Percentiles rank a stretch among this genome's conserved stretches.
Conservation (phyloP, 169 alveolate genomes). For the Toxoplasma gondii region DNA sequence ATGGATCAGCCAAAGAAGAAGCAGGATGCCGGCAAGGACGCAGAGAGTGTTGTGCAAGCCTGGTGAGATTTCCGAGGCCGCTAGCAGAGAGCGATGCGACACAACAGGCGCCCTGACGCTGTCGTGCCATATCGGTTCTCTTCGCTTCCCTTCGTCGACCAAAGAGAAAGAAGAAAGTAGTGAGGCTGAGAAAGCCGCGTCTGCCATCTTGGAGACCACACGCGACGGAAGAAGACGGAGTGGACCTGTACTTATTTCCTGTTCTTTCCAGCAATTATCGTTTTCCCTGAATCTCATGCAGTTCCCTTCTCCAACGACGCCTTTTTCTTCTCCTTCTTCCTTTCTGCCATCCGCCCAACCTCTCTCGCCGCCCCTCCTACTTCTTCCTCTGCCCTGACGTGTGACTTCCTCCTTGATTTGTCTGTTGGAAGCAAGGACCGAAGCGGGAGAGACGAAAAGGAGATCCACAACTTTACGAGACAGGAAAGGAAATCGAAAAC, state of each 20-base stretch:
- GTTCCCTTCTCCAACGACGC: too few relatives aligned
- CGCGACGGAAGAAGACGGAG: neutral
- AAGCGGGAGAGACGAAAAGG: too few relatives aligned
- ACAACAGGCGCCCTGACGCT: neutral
- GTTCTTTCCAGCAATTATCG: neutral
- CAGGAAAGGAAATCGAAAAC: too few relatives aligned
- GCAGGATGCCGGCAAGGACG: neutral
- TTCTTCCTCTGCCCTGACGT: too few relatives aligned
- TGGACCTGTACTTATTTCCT: neutral
- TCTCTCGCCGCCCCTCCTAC: too few relatives aligned
- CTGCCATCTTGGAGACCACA: neutral
- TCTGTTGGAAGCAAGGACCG: too few relatives aligned
- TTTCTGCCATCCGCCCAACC: too few relatives aligned
- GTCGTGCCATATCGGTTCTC: neutral
- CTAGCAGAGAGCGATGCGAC: neutral
- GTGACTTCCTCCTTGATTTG: too few relatives aligned
- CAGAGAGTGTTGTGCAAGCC: constrained; percentile 40
- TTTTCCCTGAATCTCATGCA: too few relatives aligned
- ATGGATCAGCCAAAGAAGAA: constrained; percentile 7
- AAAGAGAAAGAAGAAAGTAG: neutral
- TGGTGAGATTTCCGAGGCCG: neutral
- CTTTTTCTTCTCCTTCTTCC: too few relatives aligned
- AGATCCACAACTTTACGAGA: too few relatives aligned
- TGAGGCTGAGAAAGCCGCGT: neutral
- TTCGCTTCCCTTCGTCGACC: neutral